Evolutionary conservation across 345 rosid genomes (phyloP).

Genomic region (Euphorbia peplus): DNA sequence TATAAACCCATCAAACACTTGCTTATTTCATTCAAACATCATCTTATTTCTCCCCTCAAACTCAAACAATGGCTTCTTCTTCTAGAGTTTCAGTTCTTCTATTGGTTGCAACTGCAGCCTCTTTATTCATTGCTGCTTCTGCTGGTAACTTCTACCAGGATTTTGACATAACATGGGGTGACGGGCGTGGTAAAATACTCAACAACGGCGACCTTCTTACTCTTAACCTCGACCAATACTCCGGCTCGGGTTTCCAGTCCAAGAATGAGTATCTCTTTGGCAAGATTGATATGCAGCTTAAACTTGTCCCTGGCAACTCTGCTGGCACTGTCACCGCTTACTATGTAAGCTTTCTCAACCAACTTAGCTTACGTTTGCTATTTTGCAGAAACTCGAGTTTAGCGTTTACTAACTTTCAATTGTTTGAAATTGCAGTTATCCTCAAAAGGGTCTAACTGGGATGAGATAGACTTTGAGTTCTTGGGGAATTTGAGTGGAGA

Average conservation of each 20-base stretch:
- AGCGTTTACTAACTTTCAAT: neutral
- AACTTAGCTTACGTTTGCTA: no score
- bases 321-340: slow-evolving; percentile 40
- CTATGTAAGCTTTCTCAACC: slow-evolving; percentile 31
- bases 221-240: slow-evolving; percentile 47
- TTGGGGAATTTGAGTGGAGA: slow-evolving; percentile 58
- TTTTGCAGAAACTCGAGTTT: no score
- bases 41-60: no score
- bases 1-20: no score
- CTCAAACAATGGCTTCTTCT: no score
- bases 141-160: slow-evolving; percentile 43
- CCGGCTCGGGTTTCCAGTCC: slow-evolving; percentile 65
- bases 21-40: no score
- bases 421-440: slow-evolving; percentile 33
- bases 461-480: slow-evolving; percentile 71
- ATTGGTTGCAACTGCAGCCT: no score
- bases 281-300: neutral
- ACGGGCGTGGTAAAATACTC: slow-evolving; percentile 52
- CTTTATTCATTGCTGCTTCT: no score
- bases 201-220: slow-evolving; percentile 58
- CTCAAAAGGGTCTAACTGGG: slow-evolving; percentile 58
- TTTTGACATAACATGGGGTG: slow-evolving; percentile 59
- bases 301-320: neutral
- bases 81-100: no score
- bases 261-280: slow-evolving; percentile 54